Evolutionary conservation across 1,284 basidiomycete species (phyloP).

Genomic region (Ceratobasidium sp.): DNA sequence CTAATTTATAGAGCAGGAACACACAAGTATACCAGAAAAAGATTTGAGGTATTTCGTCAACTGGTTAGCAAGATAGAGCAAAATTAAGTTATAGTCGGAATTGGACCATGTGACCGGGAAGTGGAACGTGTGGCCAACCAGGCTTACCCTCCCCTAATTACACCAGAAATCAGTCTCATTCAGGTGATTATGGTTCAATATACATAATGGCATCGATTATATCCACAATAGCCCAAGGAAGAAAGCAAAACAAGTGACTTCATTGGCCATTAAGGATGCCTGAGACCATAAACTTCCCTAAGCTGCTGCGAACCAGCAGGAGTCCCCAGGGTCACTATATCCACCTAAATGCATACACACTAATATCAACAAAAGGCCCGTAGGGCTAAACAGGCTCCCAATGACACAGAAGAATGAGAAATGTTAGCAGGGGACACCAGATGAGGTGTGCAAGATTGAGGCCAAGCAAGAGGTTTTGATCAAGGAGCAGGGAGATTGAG

Average conservation of each 20-base stretch:
- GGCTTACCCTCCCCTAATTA: background rate
- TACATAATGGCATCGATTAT: background rate
- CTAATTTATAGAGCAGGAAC: background rate
- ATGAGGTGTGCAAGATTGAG: too few relatives aligned
- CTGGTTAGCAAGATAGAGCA: background rate
- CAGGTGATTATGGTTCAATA: background rate
- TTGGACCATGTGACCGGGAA: background rate
- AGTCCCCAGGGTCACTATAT: conserved; percentile 10
- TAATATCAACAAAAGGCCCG: conserved; percentile 14
- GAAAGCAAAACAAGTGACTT: background rate
- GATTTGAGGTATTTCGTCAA: background rate
- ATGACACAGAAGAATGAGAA: conserved; percentile 4
- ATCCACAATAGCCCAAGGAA: background rate
- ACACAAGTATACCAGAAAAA: background rate
- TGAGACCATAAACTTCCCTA: background rate
- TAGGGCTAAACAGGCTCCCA: background rate
- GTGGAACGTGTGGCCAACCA: conserved; percentile 1
- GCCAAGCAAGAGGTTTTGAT: too few relatives aligned
- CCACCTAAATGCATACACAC: background rate
- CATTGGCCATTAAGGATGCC: conserved; percentile 1
- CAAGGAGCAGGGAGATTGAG: too few relatives aligned
- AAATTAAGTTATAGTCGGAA: background rate
- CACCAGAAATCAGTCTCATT: background rate
- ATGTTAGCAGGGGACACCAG: too few relatives aligned
- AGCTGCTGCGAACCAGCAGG: conserved; percentile 4